phyloP scores from a whole-genome alignment of 2,329 filamentous ascomycete species.

The Fusarium duplospermum region DNA sequence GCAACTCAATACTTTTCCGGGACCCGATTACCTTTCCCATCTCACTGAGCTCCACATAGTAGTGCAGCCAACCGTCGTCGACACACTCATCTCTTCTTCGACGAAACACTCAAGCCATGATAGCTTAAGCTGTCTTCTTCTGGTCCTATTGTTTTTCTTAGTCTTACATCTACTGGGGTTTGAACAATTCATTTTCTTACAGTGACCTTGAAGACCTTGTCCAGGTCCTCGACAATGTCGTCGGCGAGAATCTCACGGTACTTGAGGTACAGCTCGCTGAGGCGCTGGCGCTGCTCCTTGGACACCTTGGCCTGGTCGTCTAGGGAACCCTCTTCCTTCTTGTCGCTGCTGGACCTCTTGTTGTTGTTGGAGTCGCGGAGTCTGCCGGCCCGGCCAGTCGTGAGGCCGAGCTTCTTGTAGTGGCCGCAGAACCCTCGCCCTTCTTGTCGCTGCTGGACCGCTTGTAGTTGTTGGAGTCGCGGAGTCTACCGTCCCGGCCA shows the following conservation, averaged over 20 bases:
- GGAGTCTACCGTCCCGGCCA: too few species aligned
- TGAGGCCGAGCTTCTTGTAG: background rate
- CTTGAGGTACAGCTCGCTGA: slow-evolving; percentile 27
- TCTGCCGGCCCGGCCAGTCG: background rate
- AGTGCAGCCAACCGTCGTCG: background rate
- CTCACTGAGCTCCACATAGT: background rate
- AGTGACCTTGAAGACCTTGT: slow-evolving; percentile 16
- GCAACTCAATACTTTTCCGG: background rate
- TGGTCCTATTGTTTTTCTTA: background rate
- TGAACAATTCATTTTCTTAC: background rate
- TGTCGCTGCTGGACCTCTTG: background rate
- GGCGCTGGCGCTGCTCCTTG: slow-evolving; percentile 4
- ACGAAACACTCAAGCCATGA: background rate
- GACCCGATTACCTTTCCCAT: background rate
- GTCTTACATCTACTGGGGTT: background rate
- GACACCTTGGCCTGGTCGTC: background rate
- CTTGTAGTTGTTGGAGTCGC: too few species aligned
- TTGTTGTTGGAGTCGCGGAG: background rate
- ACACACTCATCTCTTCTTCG: background rate
- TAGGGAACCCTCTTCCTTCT: background rate
- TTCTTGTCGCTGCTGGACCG: too few species aligned
- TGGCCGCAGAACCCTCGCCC: too few species aligned
- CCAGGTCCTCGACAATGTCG: slow-evolving; percentile 19
- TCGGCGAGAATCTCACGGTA: slow-evolving; percentile 24
- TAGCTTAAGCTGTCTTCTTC: background rate